Evolutionary conservation across 805 yeast genomes (phyloP).

Genomic region (Wickerhamomyces ciferrii): DNA sequence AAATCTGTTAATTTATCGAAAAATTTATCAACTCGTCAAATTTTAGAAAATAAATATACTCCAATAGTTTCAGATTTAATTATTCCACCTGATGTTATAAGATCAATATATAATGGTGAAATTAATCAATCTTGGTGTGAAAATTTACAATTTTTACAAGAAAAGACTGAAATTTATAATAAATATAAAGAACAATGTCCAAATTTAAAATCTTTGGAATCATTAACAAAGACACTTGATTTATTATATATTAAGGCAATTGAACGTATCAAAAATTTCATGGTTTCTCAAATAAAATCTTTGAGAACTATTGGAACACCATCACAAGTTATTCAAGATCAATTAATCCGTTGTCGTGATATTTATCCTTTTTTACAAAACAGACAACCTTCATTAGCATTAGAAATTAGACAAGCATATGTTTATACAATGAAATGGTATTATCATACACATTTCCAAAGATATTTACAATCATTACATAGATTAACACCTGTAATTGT

Average conservation of each 20-base stretch:
- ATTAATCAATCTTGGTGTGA: slow-evolving; percentile 63
- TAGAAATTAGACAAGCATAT: slow-evolving; percentile 75
- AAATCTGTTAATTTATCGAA: slow-evolving; percentile 44
- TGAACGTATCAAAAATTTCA: slow-evolving; percentile 70
- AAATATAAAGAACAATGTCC: slow-evolving; percentile 26
- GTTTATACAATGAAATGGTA: slow-evolving; percentile 92
- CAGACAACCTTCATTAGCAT: slow-evolving; percentile 53
- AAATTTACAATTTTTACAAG: slow-evolving; percentile 50
- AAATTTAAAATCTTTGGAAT: slow-evolving; percentile 14
- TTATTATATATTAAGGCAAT: slow-evolving; percentile 56
- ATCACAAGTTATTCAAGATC: slow-evolving; percentile 70
- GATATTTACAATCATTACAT: slow-evolving; percentile 70
- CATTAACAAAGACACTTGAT: slow-evolving; percentile 31
- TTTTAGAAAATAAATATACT: slow-evolving; percentile 47
- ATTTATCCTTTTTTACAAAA: slow-evolving; percentile 52
- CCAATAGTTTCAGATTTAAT: slow-evolving; percentile 74
- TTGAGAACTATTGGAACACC: slow-evolving; percentile 60
- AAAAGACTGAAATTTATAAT: slow-evolving; percentile 50
- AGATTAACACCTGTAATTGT: slow-evolving; percentile 50
- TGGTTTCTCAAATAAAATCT: slow-evolving; percentile 60
- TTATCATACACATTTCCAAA: slow-evolving; percentile 70
- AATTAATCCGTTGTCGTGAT: slow-evolving; percentile 57
- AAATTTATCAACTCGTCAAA: slow-evolving; percentile 41
- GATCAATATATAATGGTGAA: slow-evolving; percentile 51
- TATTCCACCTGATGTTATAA: slow-evolving; percentile 68